These are phyloP conservation scores for Fomitopsis schrenkii DNA, from an alignment of 1,284 basidiomycete species.

Conservation along the genomic window DNA sequence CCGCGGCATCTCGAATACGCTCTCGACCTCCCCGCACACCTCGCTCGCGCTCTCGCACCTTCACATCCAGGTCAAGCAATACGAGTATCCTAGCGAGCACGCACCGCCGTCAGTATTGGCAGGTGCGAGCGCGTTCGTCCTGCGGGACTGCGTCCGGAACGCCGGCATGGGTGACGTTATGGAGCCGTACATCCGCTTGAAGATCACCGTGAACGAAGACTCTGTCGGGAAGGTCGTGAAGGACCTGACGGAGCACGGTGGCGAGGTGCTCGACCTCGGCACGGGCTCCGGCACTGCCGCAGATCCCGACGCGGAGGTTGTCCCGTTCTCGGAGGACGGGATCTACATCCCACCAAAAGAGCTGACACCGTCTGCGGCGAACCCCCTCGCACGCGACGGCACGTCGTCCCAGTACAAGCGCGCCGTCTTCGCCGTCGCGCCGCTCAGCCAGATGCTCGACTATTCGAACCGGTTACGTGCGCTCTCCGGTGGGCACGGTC, in stretches of 20 bases:
- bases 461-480: slow-evolving; percentile 78
- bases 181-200: slow-evolving; percentile 70
- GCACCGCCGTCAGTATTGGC: slow-evolving; percentile 51
- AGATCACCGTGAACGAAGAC: slow-evolving; percentile 61
- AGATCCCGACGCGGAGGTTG: slow-evolving; percentile 39
- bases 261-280: slow-evolving; percentile 66
- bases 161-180: slow-evolving; percentile 66
- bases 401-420: slow-evolving; percentile 42
- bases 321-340: slow-evolving; percentile 51
- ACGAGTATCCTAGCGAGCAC: slow-evolving; percentile 36
- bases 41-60: slow-evolving; percentile 62
- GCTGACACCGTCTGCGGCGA: slow-evolving; percentile 63
- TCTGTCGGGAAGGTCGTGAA: slow-evolving; percentile 70
- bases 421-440: slow-evolving; percentile 67
- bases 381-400: slow-evolving; percentile 26
- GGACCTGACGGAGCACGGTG: slow-evolving; percentile 72
- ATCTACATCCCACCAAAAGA: slow-evolving; percentile 71
- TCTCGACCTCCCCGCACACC: slow-evolving; percentile 75
- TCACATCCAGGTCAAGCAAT: slow-evolving; percentile 48
- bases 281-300: slow-evolving; percentile 32
- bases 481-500: slow-evolving; percentile 77
- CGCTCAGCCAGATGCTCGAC: slow-evolving; percentile 76
- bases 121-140: slow-evolving; percentile 58
- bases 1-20: slow-evolving; percentile 61
- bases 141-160: slow-evolving; percentile 55